phyloP scores from a whole-genome alignment of 2,329 filamentous ascomycete species.

The Alternaria incomplexa region DNA sequence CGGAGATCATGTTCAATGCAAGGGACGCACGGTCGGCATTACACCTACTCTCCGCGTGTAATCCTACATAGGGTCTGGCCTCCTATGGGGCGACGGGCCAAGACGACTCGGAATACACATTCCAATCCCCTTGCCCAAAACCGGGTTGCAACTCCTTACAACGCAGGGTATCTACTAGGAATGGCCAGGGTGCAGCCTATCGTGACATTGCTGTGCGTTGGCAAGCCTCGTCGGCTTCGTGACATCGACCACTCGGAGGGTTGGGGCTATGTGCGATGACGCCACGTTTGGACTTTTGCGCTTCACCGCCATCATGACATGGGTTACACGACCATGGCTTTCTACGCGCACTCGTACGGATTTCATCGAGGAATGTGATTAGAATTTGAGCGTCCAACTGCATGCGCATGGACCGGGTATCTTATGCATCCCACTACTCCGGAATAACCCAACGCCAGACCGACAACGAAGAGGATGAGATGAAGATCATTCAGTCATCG shows the following conservation, averaged over 20 bases:
- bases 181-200: conserved; percentile 13
- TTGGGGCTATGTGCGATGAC: conserved; percentile 19
- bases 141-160: neutral
- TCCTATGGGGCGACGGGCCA: neutral
- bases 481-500: neutral
- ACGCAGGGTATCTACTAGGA: conserved; percentile 9
- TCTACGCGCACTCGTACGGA: neutral
- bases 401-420: conserved; percentile 4
- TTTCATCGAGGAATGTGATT: neutral
- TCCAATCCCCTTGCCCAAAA: neutral
- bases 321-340: conserved; percentile 3
- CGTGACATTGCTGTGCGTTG: conserved; percentile 21
- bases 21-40: neutral
- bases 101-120: neutral
- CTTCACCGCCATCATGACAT: conserved; percentile 24
- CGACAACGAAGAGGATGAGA: neutral
- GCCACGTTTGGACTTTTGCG: conserved; percentile 14
- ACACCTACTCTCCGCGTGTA: neutral
- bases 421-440: neutral
- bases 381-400: neutral
- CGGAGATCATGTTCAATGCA: conserved; percentile 20
- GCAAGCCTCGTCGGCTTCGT: conserved; percentile 15
- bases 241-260: conserved; percentile 7
- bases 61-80: neutral
- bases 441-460: neutral